Percentiles rank a stretch among this genome's conserved stretches.
Evolutionary conservation across 176 grass and related monocot species (phyloP).

Genomic region (Triticum turgidum): DNA sequence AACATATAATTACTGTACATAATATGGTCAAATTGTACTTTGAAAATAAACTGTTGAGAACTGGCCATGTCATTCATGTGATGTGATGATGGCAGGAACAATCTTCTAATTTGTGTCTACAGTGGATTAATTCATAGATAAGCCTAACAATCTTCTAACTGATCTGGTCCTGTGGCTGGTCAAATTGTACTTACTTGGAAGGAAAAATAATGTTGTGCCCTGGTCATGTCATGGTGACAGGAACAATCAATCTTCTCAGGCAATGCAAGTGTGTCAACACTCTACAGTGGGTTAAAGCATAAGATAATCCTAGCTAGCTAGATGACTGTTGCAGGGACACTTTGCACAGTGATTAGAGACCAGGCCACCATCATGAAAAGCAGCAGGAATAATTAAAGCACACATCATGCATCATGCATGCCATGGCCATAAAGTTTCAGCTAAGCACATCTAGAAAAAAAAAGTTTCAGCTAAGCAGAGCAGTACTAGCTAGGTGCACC

Average conservation of each 20-base stretch:
- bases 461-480: background rate
- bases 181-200: background rate
- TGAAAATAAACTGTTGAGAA: background rate
- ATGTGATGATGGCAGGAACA: background rate
- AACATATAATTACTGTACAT: too few relatives aligned
- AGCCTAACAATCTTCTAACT: background rate
- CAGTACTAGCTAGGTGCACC: too few relatives aligned
- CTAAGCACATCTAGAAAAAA: background rate
- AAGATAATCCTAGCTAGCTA: background rate
- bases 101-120: background rate
- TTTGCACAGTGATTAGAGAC: constrained; percentile 17
- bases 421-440: background rate
- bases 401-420: background rate
- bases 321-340: background rate
- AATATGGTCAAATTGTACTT: background rate
- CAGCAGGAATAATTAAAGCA: constrained; percentile 32
- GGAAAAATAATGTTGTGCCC: background rate
- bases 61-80: background rate
- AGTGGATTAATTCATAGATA: background rate
- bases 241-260: background rate
- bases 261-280: background rate
- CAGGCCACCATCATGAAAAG: constrained; percentile 28
- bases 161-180: background rate
- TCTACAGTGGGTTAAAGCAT: background rate
- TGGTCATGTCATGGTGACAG: background rate